These are phyloP conservation scores for Gossypium turneri DNA, from an alignment of 345 rosid genomes.

Conservation along the genomic window DNA sequence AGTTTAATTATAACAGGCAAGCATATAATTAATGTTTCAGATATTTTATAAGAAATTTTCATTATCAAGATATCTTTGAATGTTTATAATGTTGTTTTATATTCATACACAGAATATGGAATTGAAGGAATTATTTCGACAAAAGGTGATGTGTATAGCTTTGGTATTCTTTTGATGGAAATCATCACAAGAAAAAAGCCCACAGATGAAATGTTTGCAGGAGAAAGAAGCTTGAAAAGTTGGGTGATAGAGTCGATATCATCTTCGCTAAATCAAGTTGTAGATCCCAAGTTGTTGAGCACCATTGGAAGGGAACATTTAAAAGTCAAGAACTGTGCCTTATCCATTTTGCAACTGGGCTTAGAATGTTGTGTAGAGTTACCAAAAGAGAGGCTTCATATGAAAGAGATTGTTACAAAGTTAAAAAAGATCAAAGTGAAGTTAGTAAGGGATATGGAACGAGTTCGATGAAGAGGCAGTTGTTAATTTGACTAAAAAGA, in stretches of 20 bases:
- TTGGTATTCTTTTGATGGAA: background rate
- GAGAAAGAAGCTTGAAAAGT: background rate
- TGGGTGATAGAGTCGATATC: background rate
- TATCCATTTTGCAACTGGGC: too few species aligned
- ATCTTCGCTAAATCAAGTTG: background rate
- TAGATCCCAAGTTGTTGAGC: background rate
- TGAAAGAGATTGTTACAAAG: too few species aligned
- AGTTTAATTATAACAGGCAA: too few species aligned
- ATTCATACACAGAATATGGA: background rate
- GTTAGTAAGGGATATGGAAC: too few species aligned
- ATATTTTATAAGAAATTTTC: background rate
- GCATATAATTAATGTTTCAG: background rate
- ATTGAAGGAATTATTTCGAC: background rate
- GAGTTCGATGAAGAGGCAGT: too few species aligned
- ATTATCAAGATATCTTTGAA: background rate
- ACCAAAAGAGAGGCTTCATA: too few species aligned
- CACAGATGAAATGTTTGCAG: background rate
- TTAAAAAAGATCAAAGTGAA: too few species aligned
- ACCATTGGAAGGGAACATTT: too few species aligned
- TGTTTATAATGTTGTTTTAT: background rate
- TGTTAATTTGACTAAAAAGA: too few species aligned
- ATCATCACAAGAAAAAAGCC: background rate
- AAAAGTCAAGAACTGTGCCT: too few species aligned
- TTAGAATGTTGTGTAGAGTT: too few species aligned
- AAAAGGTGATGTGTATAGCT: background rate